Percentiles rank a stretch among this genome's conserved stretches.
Evolutionary conservation across 805 yeast species (phyloP).

Genomic region (Diddensiella transvaalensis): DNA sequence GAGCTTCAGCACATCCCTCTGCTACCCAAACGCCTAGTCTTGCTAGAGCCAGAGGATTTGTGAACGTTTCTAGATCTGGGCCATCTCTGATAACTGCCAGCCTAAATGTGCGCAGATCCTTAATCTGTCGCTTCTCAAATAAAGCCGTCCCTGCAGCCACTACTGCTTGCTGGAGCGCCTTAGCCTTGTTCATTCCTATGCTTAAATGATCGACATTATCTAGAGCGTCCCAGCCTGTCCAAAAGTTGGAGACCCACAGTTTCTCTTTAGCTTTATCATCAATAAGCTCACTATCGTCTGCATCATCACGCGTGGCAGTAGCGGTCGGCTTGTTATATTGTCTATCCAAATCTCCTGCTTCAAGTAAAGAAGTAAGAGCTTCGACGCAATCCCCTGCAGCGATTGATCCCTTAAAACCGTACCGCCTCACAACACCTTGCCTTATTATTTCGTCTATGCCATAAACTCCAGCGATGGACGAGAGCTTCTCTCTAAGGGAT

Average conservation of each 20-base stretch:
- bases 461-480: conserved; percentile 64
- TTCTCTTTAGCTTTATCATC: conserved; percentile 27
- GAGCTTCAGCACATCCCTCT: conserved; percentile 83
- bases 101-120: conserved; percentile 74
- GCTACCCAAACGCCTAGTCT: conserved; percentile 88
- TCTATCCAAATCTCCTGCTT: conserved; percentile 34
- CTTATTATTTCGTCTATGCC: conserved; percentile 79
- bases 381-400: conserved; percentile 94
- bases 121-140: conserved; percentile 75
- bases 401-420: conserved; percentile 81
- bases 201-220: conserved; percentile 50
- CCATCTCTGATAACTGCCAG: conserved; percentile 88
- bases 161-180: conserved; percentile 72
- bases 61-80: conserved; percentile 71
- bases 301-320: background rate
- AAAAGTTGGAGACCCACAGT: conserved; percentile 70
- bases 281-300: background rate
- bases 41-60: conserved; percentile 80
- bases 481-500: conserved; percentile 64
- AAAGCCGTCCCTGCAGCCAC: conserved; percentile 88
- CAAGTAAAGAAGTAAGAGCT: conserved; percentile 78
- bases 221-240: conserved; percentile 66
- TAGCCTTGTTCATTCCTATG: conserved; percentile 82
- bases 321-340: background rate
- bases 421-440: conserved; percentile 82